phyloP scores from a whole-genome alignment of 2,329 filamentous ascomycete species.

The Bipolaris zeicola region DNA sequence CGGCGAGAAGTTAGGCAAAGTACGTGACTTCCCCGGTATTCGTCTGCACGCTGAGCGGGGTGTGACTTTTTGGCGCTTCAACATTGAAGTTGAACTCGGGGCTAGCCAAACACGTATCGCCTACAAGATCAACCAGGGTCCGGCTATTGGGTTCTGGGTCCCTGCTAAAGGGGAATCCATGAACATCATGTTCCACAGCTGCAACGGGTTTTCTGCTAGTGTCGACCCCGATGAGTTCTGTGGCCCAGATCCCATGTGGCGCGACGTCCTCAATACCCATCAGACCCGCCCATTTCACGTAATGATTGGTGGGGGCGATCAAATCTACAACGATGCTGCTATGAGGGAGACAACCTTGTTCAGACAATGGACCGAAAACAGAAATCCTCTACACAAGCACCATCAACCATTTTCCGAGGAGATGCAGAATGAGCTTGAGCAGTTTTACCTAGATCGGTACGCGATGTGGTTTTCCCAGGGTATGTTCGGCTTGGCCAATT shows the following conservation, averaged over 20 bases:
- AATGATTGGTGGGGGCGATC: conserved; percentile 96
- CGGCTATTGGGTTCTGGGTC: conserved; percentile 91
- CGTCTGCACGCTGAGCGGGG: conserved; percentile 84
- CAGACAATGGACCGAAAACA: conserved; percentile 81
- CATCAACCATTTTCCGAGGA: conserved; percentile 75
- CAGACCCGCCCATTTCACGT: conserved; percentile 93
- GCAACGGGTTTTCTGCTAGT: conserved; percentile 89
- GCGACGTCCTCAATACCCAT: conserved; percentile 91
- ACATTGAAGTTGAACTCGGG: conserved; percentile 85
- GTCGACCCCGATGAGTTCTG: conserved; percentile 80
- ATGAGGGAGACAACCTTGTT: conserved; percentile 77
- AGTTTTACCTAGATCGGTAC: conserved; percentile 87
- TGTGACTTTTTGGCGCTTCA: conserved; percentile 96
- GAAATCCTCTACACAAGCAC: conserved; percentile 80
- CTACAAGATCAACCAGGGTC: conserved; percentile 93
- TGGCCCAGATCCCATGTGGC: conserved; percentile 95
- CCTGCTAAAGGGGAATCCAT: conserved; percentile 82
- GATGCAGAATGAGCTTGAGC: conserved; percentile 87
- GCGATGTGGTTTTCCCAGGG: conserved; percentile 96
- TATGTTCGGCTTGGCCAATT: conserved; percentile 87
- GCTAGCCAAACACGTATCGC: conserved; percentile 82
- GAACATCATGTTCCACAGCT: conserved; percentile 99
- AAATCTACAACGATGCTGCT: conserved; percentile 92
- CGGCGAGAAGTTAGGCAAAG: conserved; percentile 80
- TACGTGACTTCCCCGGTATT: conserved; percentile 80